A percentile compares a stretch with the other conserved stretches of the same genome.
Conservation (phyloP, 192 early-diverging fungal species). For the Backusella liffmaniae region DNA sequence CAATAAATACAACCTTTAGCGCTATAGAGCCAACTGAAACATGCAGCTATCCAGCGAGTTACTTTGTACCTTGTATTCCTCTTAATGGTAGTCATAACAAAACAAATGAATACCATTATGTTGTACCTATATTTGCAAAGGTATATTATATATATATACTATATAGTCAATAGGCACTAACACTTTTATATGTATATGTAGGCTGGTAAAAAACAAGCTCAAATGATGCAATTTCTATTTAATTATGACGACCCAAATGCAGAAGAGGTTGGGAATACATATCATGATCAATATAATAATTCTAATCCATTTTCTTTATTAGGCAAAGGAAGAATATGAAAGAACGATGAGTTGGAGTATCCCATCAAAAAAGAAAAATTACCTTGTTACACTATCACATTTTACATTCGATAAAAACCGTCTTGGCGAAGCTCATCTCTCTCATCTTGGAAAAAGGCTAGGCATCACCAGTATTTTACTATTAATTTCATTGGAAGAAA, state of each 20-base stretch:
- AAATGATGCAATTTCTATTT: slow-evolving; percentile 1
- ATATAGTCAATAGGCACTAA: not conserved
- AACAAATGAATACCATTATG: not conserved
- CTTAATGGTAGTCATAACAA: not conserved
- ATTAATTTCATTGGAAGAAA: not conserved
- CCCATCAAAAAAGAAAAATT: not conserved
- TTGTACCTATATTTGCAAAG: not conserved
- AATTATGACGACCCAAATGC: not conserved
- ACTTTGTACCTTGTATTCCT: not conserved
- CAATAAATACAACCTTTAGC: not conserved
- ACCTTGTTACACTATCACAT: slow-evolving; percentile 5
- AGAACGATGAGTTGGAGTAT: slow-evolving; percentile 6
- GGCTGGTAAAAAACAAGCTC: not conserved
- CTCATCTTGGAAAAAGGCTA: not conserved
- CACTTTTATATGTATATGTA: not conserved
- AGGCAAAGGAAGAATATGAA: slow-evolving; percentile 11
- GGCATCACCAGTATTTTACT: slow-evolving; percentile 6
- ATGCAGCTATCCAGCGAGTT: not conserved
- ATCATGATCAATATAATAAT: not conserved
- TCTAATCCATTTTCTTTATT: not conserved
- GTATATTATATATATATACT: not conserved
- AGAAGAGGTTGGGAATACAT: not conserved
- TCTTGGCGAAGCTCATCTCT: not conserved
- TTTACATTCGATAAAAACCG: not conserved
- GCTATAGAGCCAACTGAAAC: not conserved